Evolutionary conservation across 2,329 filamentous ascomycete genomes (phyloP), one percentile per base, ranked within the genome.

Genomic region (Aspergillus novoparasiticus): DNA sequence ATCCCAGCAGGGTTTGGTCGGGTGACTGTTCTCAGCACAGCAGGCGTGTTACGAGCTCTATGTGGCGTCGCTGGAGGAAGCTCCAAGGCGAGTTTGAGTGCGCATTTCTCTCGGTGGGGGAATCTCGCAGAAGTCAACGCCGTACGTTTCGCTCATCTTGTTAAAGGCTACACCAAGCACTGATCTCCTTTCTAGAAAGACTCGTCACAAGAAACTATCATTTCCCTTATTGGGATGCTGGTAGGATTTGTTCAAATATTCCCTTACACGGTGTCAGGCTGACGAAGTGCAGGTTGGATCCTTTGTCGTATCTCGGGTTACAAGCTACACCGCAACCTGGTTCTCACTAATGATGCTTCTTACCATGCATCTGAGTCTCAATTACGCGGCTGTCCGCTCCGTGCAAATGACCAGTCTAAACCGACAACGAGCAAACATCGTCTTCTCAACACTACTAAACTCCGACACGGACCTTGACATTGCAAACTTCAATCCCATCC

Each of bases 41-140:
- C 85, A 28, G 89, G 88, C 64, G 82, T 89, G 10, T 77, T 91
- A 60, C 79, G 89, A 46, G 85, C 87, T 0, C 80, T 97, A 0
- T 98, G 95, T 73, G 95, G 94, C 30, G 93, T 98, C 6, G 92
- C 94, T 0, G 94, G 93, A 0, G 93, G 91, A 14, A 93, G 92
- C 60, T 91, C 92, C 66, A 98, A 98, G 78, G 94, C 94, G 2
- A 94, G 91, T 65, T 80, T 99, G 69, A 95, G 92, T 74, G 91
- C 92, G 12, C 95, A 99, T 79, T 98, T 99, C 82, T 93, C 94
- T 10, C 87, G 84, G 68, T 88, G 89, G 74, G 92, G 93, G 43
- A 98, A 97, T 76, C 80, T 98, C 51, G 94, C 92, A 1, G 94
- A 98, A 77, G 84, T 99, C 61, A 98, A 97, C 79, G 94, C 94